A percentile compares a stretch with the other conserved stretches of the same genome.
Evolutionary conservation across 1,139 yeast genomes (phyloP).

Genomic region (Saccharomyces pastorianus): DNA sequence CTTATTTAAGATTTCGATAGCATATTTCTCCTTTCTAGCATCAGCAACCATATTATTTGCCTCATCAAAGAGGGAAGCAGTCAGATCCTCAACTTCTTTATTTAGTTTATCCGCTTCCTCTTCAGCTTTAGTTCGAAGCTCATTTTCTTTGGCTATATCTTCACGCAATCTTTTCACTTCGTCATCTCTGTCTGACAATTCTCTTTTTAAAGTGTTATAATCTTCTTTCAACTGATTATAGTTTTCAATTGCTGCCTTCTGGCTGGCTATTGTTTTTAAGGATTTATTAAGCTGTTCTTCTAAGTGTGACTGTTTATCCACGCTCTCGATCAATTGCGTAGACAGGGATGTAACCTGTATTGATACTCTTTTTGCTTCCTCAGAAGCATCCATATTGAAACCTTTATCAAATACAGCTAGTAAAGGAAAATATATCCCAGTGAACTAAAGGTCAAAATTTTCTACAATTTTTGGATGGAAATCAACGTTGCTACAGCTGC

Average conservation of each 20-base stretch:
- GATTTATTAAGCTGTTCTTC: conserved; percentile 34
- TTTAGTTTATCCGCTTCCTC: conserved; percentile 50
- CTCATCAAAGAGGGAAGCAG: conserved; percentile 67
- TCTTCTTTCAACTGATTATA: conserved; percentile 13
- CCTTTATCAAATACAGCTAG: neutral
- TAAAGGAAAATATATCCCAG: neutral
- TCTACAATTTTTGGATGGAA: neutral
- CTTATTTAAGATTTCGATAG: conserved; percentile 40
- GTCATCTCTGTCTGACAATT: conserved; percentile 32
- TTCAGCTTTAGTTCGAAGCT: conserved; percentile 45
- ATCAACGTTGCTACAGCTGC: neutral
- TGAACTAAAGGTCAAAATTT: neutral
- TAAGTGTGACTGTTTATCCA: conserved; percentile 49
- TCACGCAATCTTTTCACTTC: conserved; percentile 32
- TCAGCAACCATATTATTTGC: conserved; percentile 74
- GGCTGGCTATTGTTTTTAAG: conserved; percentile 21
- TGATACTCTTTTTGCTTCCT: conserved; percentile 40
- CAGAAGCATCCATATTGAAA: conserved; percentile 10
- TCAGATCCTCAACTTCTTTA: conserved; percentile 68
- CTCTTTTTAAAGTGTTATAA: conserved; percentile 27
- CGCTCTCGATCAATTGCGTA: conserved; percentile 53
- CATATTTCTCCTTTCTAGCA: conserved; percentile 55
- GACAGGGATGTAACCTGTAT: conserved; percentile 50
- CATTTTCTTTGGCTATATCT: conserved; percentile 32
- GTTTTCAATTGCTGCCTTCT: conserved; percentile 12